A percentile compares a stretch with the other conserved stretches of the same genome.
These are phyloP conservation scores for Melanogaster broomeanus DNA, from an alignment of 768 basidiomycete genomes.

Conservation along the genomic window DNA sequence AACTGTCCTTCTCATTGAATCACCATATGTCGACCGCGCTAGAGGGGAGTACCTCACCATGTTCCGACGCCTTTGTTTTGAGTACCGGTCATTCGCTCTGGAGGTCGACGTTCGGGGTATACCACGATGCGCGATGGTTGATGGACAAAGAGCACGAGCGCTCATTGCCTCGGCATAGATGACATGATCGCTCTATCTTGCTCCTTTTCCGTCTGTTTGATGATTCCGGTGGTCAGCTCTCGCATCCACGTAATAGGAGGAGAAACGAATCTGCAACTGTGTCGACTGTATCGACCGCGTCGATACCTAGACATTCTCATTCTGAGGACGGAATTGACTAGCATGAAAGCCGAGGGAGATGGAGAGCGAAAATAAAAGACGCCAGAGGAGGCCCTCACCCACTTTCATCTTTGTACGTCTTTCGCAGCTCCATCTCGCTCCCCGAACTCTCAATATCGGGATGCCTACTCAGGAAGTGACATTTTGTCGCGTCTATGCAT, in stretches of 20 bases:
- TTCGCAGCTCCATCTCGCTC: constrained; percentile 15
- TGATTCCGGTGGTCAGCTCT: too few relatives aligned
- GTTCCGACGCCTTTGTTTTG: too few relatives aligned
- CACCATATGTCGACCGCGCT: too few relatives aligned
- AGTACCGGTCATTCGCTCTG: too few relatives aligned
- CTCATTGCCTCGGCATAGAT: background rate
- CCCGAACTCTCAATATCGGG: constrained; percentile 5
- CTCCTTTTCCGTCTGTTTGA: background rate
- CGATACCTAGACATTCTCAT: constrained; percentile 14
- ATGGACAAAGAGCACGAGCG: background rate
- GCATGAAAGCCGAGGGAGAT: too few relatives aligned
- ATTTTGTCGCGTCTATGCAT: constrained; percentile 15
- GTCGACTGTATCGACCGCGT: constrained; percentile 15
- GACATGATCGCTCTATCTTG: background rate
- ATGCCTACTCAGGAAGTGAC: constrained; percentile 6
- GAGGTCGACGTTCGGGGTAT: too few relatives aligned
- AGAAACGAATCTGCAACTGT: constrained; percentile 17
- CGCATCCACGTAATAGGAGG: background rate
- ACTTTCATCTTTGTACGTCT: constrained; percentile 10
- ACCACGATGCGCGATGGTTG: too few relatives aligned
- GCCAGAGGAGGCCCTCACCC: too few relatives aligned
- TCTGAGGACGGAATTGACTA: constrained; percentile 8
- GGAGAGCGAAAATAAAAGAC: background rate
- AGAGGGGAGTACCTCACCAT: too few relatives aligned
- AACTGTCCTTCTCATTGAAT: too few relatives aligned